Evolutionary conservation across 2,329 filamentous ascomycete species (phyloP).

Genomic region (Myriosclerotinia curreyana): DNA sequence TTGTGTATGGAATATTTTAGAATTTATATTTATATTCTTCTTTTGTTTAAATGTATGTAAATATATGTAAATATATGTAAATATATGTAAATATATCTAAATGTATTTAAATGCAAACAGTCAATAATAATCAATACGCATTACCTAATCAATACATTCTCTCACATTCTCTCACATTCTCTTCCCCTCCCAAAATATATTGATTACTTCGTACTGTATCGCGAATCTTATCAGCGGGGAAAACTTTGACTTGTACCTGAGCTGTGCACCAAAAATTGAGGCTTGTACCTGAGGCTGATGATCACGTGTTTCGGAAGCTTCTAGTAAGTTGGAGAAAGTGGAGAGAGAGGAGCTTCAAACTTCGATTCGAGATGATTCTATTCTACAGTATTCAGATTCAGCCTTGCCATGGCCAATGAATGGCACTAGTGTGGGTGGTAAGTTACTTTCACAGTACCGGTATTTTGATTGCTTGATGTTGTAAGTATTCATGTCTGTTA

Average conservation of each 20-base stretch:
- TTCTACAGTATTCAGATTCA: no score
- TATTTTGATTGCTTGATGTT: background rate
- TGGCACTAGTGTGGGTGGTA: background rate
- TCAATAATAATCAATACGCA: no score
- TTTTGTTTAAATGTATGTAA: no score
- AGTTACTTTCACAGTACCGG: background rate
- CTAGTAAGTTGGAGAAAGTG: background rate
- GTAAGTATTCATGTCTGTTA: background rate
- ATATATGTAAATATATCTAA: no score
- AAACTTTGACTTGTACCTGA: background rate
- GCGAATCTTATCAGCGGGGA: constrained; percentile 15
- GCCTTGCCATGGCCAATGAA: background rate
- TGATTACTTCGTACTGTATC: no score
- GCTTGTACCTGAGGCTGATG: background rate
- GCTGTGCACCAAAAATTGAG: background rate
- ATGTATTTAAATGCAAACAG: constrained; percentile 12
- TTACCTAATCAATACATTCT: no score
- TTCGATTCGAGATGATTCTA: constrained; percentile 3
- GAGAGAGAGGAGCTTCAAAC: background rate
- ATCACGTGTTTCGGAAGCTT: constrained; percentile 7
- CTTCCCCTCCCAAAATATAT: background rate
- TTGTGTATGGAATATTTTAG: constrained; percentile 11
- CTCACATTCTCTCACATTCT: background rate
- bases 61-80: no score
- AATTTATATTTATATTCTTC: no score